A percentile compares a stretch with the other conserved stretches of the same genome.
phyloP scores from a whole-genome alignment of 768 basidiomycete species.

The Russula vinacea region DNA sequence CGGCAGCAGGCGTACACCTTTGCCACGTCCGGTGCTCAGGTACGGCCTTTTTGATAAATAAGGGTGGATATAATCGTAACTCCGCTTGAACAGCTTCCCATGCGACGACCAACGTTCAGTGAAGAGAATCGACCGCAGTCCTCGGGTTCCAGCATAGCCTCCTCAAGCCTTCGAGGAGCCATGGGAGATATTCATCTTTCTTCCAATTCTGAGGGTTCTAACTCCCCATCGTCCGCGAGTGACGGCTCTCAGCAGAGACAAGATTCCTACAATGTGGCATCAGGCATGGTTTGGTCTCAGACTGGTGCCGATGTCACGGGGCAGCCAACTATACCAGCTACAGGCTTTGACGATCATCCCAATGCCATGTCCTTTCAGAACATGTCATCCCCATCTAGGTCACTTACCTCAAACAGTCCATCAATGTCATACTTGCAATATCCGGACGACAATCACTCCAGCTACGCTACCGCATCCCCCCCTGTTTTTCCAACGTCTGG shows the following conservation, averaged over 20 bases:
- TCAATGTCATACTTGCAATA: conserved; percentile 30
- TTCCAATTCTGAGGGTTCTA: conserved; percentile 36
- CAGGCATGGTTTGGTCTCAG: conserved; percentile 31
- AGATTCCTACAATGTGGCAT: conserved; percentile 30
- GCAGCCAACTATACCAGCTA: conserved; percentile 18
- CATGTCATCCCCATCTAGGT: conserved; percentile 26
- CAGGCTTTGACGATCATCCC: conserved; percentile 25
- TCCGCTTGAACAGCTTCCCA: conserved; percentile 30
- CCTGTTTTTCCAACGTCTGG: conserved; percentile 25
- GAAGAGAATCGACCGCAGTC: conserved; percentile 36
- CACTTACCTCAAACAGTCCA: conserved; percentile 24
- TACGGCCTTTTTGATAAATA: conserved; percentile 15
- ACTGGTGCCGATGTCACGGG: conserved; percentile 22
- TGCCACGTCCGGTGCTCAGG: conserved; percentile 32
- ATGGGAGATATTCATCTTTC: conserved; percentile 53
- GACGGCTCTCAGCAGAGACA: conserved; percentile 33
- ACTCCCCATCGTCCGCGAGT: conserved; percentile 33
- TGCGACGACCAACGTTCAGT: conserved; percentile 31
- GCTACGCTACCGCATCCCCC: conserved; percentile 22
- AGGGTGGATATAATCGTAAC: conserved; percentile 32
- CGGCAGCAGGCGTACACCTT: conserved; percentile 28
- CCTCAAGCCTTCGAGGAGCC: conserved; percentile 57
- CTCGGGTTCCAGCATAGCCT: conserved; percentile 44
- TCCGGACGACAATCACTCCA: conserved; percentile 28
- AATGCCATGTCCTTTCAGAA: conserved; percentile 26